phyloP scores from a whole-genome alignment of 139 green algal species.

The Coelastrella sp. region DNA sequence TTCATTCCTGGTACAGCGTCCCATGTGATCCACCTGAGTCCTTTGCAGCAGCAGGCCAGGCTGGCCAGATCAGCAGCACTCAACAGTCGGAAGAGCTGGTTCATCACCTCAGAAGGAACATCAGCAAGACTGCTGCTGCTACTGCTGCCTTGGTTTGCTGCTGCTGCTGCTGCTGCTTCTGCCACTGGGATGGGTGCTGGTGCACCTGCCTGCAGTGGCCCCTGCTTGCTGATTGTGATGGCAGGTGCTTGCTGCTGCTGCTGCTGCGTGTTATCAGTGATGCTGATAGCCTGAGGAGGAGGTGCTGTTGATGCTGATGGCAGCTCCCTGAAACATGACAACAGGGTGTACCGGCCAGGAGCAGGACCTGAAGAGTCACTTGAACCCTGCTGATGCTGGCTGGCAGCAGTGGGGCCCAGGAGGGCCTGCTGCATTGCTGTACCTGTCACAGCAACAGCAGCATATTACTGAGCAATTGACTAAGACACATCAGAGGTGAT shows the following conservation, averaged over 20 bases:
- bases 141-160: background rate
- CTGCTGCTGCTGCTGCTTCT: conserved; percentile 5
- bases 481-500: too few relatives aligned
- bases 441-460: background rate
- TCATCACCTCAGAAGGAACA: conserved; percentile 48
- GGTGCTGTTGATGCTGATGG: conserved; percentile 35
- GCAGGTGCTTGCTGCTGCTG: background rate
- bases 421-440: background rate
- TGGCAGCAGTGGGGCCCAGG: background rate
- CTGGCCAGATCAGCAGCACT: conserved; percentile 45
- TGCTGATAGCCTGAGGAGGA: conserved; percentile 5
- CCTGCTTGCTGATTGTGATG: too few relatives aligned
- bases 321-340: conserved; percentile 56
- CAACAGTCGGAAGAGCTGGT: conserved; percentile 44
- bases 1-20: conserved; percentile 68
- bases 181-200: background rate
- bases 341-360: conserved; percentile 28
- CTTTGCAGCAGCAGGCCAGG: conserved; percentile 50
- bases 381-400: background rate
- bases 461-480: too few relatives aligned
- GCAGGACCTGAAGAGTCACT: background rate
- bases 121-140: conserved; percentile 39
- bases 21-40: conserved; percentile 44
- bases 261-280: background rate
- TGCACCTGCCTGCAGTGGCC: background rate